Conservation (phyloP, 2,329 filamentous ascomycete genomes). For the Aureobasidium mangrovei region DNA sequence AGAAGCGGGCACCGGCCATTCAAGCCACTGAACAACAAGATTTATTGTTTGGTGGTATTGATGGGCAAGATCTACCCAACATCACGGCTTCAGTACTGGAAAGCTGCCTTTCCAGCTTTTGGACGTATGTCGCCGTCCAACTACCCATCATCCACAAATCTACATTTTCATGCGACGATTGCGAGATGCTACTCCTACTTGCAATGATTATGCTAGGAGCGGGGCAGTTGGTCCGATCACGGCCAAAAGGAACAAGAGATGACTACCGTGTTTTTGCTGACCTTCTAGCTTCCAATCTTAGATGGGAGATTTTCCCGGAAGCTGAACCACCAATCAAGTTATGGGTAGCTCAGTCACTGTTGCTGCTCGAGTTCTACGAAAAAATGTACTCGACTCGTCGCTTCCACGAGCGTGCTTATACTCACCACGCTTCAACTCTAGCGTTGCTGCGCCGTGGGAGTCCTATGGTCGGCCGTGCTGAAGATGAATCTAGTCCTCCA, state of each 20-base stretch:
- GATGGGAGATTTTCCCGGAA: constrained; percentile 91
- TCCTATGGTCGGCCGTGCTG: constrained; percentile 75
- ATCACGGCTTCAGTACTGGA: constrained; percentile 89
- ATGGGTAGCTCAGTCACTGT: constrained; percentile 83
- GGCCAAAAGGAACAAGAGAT: constrained; percentile 62
- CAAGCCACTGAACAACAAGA: neutral
- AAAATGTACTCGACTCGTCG: constrained; percentile 92
- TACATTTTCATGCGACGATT: constrained; percentile 77
- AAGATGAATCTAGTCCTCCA: constrained; percentile 64
- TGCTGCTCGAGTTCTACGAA: constrained; percentile 83
- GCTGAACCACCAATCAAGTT: constrained; percentile 84
- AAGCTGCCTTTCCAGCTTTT: constrained; percentile 81
- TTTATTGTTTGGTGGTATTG: neutral
- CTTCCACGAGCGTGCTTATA: constrained; percentile 84
- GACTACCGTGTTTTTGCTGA: constrained; percentile 74
- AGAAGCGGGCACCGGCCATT: neutral
- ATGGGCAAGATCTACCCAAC: constrained; percentile 28
- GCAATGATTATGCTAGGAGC: constrained; percentile 86
- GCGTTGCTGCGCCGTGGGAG: constrained; percentile 87
- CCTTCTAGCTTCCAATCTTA: constrained; percentile 78
- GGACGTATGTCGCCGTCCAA: constrained; percentile 85
- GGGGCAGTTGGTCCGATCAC: constrained; percentile 70
- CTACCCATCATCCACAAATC: constrained; percentile 86
- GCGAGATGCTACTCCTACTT: constrained; percentile 69
- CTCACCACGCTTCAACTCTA: constrained; percentile 87